These are phyloP conservation scores for Debaryomycetaceae sp. DNA, from an alignment of 1,139 yeast species.

Conservation along the genomic window DNA sequence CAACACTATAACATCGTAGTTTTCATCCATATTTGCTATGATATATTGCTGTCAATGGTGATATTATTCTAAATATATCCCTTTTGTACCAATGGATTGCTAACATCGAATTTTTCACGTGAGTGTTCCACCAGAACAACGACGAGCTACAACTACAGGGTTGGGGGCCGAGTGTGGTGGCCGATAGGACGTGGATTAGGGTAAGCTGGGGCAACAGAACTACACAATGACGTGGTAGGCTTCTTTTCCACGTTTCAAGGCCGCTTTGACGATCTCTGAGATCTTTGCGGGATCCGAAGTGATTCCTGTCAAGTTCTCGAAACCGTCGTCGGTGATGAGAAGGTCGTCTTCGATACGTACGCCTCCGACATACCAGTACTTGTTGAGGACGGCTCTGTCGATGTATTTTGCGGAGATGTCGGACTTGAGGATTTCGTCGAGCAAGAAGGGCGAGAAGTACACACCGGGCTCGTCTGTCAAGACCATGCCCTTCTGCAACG, in stretches of 20 bases:
- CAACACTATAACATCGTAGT: conserved; percentile 69
- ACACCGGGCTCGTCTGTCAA: conserved; percentile 95
- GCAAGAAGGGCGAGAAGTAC: conserved; percentile 80
- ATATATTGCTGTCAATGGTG: background rate
- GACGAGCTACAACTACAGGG: background rate
- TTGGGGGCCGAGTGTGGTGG: no score
- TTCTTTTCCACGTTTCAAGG: conserved; percentile 58
- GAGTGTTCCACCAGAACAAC: background rate
- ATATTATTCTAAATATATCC: background rate
- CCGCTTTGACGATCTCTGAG: conserved; percentile 67
- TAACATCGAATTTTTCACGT: background rate
- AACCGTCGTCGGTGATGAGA: conserved; percentile 70
- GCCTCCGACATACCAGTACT: conserved; percentile 88
- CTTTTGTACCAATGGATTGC: background rate
- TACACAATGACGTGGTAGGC: conserved; percentile 63
- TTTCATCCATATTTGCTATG: conserved; percentile 70
- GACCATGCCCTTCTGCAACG: conserved; percentile 72
- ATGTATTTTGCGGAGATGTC: conserved; percentile 59
- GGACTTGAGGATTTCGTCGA: conserved; percentile 61
- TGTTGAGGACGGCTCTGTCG: conserved; percentile 60
- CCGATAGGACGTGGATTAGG: no score
- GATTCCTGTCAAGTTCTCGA: conserved; percentile 74
- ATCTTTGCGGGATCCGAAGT: conserved; percentile 86
- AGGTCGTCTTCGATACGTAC: conserved; percentile 95
- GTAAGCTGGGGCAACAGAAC: background rate